A percentile compares a stretch with the other conserved stretches of the same genome.
These are phyloP conservation scores for Colletotrichum shisoi DNA, from an alignment of 2,329 filamentous ascomycete species.

Conservation along the genomic window DNA sequence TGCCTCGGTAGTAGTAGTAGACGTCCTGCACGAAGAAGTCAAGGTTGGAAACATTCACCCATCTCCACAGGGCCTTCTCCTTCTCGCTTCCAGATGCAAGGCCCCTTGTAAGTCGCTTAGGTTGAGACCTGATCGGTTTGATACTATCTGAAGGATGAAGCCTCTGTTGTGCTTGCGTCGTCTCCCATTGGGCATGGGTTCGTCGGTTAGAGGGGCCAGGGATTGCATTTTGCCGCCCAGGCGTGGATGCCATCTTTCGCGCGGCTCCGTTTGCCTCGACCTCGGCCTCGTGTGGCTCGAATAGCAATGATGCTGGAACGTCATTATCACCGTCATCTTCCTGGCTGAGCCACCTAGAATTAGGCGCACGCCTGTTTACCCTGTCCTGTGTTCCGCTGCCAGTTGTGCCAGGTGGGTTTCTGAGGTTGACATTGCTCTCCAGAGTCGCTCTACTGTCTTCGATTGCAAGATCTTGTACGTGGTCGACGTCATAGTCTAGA, in stretches of 20 bases:
- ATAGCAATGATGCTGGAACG: constrained; percentile 69
- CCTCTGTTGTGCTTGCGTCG: constrained; percentile 60
- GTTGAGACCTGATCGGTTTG: constrained; percentile 41
- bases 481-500: constrained; percentile 58
- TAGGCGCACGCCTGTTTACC: constrained; percentile 36
- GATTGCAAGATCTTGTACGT: constrained; percentile 52
- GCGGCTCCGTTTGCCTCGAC: constrained; percentile 1
- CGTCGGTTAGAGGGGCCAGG: constrained; percentile 56
- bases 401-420: constrained; percentile 22
- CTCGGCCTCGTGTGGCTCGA: constrained; percentile 58
- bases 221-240: constrained; percentile 42
- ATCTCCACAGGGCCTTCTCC: constrained; percentile 88
- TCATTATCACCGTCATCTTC: constrained; percentile 67
- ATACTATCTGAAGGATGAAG: constrained; percentile 54
- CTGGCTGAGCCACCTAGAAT: constrained; percentile 46
- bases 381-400: not conserved
- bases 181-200: constrained; percentile 63
- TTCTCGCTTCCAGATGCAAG: constrained; percentile 54
- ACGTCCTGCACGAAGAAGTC: constrained; percentile 86
- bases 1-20: constrained; percentile 84
- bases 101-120: constrained; percentile 45
- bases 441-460: constrained; percentile 58
- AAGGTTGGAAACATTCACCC: constrained; percentile 89
- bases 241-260: constrained; percentile 2
- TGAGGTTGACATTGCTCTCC: constrained; percentile 47